Conservation (phyloP, 306 rosid species). For the Vicia villosa region DNA sequence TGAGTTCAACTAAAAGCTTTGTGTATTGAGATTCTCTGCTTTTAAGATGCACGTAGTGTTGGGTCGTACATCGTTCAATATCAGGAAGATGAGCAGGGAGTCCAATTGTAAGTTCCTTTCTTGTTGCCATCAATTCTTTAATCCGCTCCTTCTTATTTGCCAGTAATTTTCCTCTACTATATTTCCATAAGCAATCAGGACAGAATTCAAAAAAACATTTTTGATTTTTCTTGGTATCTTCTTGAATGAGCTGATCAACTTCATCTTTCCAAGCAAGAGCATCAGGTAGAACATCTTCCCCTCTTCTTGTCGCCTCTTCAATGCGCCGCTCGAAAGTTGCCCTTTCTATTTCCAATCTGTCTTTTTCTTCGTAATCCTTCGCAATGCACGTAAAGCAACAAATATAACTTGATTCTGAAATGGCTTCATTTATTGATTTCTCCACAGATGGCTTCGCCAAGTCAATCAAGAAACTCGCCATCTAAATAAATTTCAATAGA, state of each 20-base stretch:
- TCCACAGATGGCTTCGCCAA: neutral
- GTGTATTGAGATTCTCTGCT: neutral
- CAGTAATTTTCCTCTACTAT: neutral
- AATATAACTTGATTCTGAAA: neutral
- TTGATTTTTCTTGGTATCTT: neutral
- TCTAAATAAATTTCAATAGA: neutral
- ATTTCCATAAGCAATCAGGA: neutral
- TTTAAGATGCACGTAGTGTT: neutral
- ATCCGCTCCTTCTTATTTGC: neutral
- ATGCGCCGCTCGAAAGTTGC: no score
- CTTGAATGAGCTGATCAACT: neutral
- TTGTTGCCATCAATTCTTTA: neutral
- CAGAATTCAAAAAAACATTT: neutral
- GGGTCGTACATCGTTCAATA: neutral
- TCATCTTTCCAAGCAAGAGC: neutral
- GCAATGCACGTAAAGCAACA: neutral
- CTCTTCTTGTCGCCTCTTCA: neutral
- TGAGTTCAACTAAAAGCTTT: neutral
- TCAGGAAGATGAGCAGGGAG: neutral
- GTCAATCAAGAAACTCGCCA: neutral
- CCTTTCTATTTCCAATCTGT: neutral
- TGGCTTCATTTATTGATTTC: neutral
- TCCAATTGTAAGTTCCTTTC: neutral
- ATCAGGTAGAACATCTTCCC: neutral
- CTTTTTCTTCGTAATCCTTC: neutral